Conservation (phyloP, 257 asterid species). For the Nicotiana tabacum region DNA sequence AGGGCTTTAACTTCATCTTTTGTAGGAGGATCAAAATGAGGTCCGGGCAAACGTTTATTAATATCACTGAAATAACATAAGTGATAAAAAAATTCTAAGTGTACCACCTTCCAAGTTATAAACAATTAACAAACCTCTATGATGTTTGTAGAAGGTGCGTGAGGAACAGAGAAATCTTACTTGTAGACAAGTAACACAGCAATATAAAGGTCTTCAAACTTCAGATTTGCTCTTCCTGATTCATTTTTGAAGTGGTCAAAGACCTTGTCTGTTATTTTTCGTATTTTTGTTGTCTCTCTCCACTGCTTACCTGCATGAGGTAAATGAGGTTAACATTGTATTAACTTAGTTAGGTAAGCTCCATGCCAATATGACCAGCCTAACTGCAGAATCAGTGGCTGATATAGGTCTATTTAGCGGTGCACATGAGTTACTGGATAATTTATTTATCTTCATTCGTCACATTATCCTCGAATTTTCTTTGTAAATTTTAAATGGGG, state of each 20-base stretch:
- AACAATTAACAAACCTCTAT: background rate
- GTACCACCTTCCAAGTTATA: background rate
- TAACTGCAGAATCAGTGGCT: background rate
- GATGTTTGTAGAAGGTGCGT: background rate
- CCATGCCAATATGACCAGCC: background rate
- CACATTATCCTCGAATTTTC: background rate
- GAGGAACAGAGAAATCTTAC: slow-evolving; percentile 35
- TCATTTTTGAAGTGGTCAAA: slow-evolving; percentile 57
- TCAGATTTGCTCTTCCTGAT: slow-evolving; percentile 43
- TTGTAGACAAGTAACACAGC: slow-evolving; percentile 78
- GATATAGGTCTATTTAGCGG: background rate
- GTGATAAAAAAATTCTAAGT: background rate
- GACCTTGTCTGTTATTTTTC: slow-evolving; percentile 49
- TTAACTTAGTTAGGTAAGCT: background rate
- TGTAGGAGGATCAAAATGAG: slow-evolving; percentile 85
- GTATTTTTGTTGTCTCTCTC: slow-evolving; percentile 62
- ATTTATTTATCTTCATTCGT: background rate
- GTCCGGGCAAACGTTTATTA: slow-evolving; percentile 85
- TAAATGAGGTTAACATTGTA: background rate
- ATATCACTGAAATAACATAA: slow-evolving; percentile 44
- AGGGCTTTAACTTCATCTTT: slow-evolving; percentile 50
- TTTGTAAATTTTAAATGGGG: background rate
- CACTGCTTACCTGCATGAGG: slow-evolving; percentile 64
- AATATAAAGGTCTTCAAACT: slow-evolving; percentile 84
- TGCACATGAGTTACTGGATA: background rate